Evolutionary conservation across 179 eudicot genomes (phyloP).

Genomic region (Monotropa hypopitys): DNA sequence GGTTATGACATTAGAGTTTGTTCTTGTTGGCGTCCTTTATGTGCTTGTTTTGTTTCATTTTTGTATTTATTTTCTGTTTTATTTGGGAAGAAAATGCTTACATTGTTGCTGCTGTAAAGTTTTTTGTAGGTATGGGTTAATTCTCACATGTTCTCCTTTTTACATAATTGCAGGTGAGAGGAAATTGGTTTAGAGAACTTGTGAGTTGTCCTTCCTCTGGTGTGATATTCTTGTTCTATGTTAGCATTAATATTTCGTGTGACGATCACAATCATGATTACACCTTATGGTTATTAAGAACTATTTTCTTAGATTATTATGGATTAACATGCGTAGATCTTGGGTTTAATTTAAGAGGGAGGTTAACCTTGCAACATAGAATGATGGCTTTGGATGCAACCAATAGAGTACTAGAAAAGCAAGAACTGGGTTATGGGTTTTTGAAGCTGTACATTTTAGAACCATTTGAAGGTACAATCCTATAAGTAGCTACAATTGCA

Average conservation of each 20-base stretch:
- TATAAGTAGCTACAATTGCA: neutral
- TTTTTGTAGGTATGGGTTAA: neutral
- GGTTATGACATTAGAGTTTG: neutral
- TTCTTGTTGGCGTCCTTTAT: neutral
- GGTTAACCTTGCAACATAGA: neutral
- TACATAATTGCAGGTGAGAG: slow-evolving; percentile 38
- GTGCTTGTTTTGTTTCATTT: neutral
- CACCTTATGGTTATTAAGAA: neutral
- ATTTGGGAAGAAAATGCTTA: neutral
- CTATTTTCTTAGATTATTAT: neutral
- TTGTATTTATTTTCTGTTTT: neutral
- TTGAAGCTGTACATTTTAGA: neutral
- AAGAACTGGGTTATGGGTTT: neutral
- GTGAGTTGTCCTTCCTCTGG: slow-evolving; percentile 36
- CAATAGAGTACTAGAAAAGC: neutral
- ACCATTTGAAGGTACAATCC: neutral
- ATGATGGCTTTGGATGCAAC: neutral
- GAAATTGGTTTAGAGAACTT: slow-evolving; percentile 44
- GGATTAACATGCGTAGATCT: neutral
- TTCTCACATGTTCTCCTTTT: slow-evolving; percentile 12
- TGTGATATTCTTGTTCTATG: neutral
- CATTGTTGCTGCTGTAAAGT: neutral
- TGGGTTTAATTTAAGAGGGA: neutral
- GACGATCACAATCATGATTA: neutral
- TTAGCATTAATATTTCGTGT: neutral